These are phyloP conservation scores for Entophlyctis luteolus DNA, from an alignment of 192 early-diverging fungal genomes.

Conservation along the genomic window DNA sequence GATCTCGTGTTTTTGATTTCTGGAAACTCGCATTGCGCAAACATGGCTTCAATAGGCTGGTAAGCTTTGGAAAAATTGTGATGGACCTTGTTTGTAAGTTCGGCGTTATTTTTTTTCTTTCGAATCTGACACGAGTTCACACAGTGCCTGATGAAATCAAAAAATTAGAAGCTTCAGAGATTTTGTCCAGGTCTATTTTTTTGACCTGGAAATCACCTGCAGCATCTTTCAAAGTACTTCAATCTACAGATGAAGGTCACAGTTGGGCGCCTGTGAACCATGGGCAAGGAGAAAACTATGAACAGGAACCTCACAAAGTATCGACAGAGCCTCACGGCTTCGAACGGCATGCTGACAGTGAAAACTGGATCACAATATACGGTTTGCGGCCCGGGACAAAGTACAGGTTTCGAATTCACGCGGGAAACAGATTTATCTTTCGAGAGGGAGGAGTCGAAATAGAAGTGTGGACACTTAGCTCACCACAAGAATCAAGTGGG, in stretches of 20 bases:
- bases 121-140: neutral
- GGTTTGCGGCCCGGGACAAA: constrained; percentile 16
- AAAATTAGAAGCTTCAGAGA: constrained; percentile 11
- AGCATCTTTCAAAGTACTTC: constrained; percentile 26
- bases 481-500: neutral
- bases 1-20: constrained; percentile 31
- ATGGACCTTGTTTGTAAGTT: constrained; percentile 34
- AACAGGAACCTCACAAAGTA: constrained; percentile 12
- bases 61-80: constrained; percentile 26
- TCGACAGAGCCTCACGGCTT: constrained; percentile 15
- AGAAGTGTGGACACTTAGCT: neutral
- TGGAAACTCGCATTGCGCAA: constrained; percentile 28
- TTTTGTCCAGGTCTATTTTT: constrained; percentile 12
- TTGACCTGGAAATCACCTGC: constrained; percentile 20
- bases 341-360: neutral
- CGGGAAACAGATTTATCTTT: constrained; percentile 30
- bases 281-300: constrained; percentile 36
- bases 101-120: neutral
- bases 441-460: constrained; percentile 11
- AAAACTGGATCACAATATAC: constrained; percentile 17
- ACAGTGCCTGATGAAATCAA: constrained; percentile 14
- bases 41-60: constrained; percentile 13
- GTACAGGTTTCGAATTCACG: constrained; percentile 31
- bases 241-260: constrained; percentile 8
- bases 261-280: constrained; percentile 29